A percentile compares a stretch with the other conserved stretches of the same genome.
Evolutionary conservation across 768 basidiomycete genomes (phyloP).

Genomic region (Auriculariales sp.): DNA sequence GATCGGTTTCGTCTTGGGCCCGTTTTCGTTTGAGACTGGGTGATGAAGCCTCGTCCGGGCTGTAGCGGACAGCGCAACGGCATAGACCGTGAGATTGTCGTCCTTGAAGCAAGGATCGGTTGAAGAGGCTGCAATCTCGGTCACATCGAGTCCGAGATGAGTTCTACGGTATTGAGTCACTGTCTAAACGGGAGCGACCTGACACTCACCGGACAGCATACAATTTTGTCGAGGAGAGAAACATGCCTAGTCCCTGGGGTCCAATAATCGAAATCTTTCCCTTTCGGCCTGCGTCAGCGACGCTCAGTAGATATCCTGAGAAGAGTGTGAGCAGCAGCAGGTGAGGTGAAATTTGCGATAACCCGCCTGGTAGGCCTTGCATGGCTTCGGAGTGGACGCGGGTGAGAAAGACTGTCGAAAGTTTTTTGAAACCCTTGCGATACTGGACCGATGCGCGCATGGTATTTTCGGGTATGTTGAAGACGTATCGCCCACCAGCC

Average conservation of each 20-base stretch:
- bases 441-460: constrained; percentile 62
- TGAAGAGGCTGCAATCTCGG: constrained; percentile 23
- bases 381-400: constrained; percentile 44
- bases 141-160: constrained; percentile 19
- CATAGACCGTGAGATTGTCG: constrained; percentile 48
- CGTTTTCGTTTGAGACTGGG: constrained; percentile 14
- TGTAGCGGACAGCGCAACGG: constrained; percentile 29
- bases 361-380: constrained; percentile 60
- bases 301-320: constrained; percentile 55
- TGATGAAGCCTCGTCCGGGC: not conserved
- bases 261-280: constrained; percentile 48
- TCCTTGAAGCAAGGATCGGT: constrained; percentile 41
- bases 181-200: constrained; percentile 1
- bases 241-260: constrained; percentile 58
- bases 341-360: constrained; percentile 7
- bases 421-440: constrained; percentile 46
- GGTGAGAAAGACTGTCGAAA: constrained; percentile 60
- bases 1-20: not conserved
- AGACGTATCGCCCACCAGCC: constrained; percentile 67
- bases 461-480: constrained; percentile 77
- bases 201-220: constrained; percentile 48
- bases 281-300: constrained; percentile 59
- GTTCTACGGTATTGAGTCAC: not conserved
- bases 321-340: not conserved
- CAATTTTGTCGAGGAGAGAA: constrained; percentile 52